Evolutionary conservation across 331 rosid genomes (phyloP).

Genomic region (Pyracantha coccinea): DNA sequence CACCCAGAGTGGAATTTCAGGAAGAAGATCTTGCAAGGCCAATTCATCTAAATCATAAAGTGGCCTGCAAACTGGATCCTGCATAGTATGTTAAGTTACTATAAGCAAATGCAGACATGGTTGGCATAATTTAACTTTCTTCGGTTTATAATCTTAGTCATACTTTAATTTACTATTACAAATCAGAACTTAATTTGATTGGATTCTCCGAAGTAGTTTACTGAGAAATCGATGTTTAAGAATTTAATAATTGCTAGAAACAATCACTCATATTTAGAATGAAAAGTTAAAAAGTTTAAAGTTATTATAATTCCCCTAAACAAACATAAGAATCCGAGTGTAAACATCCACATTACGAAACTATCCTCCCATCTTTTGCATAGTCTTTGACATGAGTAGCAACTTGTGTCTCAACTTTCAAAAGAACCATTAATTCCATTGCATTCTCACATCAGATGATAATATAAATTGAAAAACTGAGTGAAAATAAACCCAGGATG

Average conservation of each 20-base stretch:
- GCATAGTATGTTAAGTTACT: conserved; percentile 28
- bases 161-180: too few relatives aligned
- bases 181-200: too few relatives aligned
- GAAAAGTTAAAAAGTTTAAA: background rate
- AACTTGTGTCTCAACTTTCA: background rate
- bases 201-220: too few relatives aligned
- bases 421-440: background rate
- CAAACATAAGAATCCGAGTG: background rate
- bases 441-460: background rate
- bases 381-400: too few relatives aligned
- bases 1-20: conserved; percentile 93
- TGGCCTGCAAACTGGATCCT: conserved; percentile 63
- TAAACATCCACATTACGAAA: background rate
- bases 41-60: conserved; percentile 56
- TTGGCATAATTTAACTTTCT: background rate
- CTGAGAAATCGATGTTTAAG: background rate
- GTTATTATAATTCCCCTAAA: background rate
- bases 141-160: background rate
- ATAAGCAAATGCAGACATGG: background rate
- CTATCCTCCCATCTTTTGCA: background rate
- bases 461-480: too few relatives aligned
- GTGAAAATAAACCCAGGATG: too few relatives aligned
- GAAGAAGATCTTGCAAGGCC: conserved; percentile 60
- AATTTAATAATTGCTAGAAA: background rate
- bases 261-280: background rate